phyloP scores from a whole-genome alignment of 352 stramenopile species.

The Pythium plurisporium region DNA sequence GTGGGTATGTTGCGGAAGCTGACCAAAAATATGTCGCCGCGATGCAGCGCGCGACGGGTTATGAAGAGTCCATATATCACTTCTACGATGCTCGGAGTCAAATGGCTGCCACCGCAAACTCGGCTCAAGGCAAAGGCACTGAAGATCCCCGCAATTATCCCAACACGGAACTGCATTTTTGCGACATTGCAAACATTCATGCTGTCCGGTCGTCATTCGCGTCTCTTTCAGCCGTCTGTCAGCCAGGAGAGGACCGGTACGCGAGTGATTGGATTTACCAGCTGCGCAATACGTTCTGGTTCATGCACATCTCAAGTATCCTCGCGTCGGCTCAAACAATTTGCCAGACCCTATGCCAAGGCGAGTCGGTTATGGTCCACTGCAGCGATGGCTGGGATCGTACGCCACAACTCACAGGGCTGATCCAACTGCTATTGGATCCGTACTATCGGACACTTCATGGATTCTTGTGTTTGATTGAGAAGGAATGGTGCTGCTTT shows the following conservation, averaged over 20 bases:
- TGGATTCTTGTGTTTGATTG: conserved; percentile 94
- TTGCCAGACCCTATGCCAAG: conserved; percentile 91
- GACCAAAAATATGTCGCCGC: conserved; percentile 78
- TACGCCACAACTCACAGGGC: conserved; percentile 93
- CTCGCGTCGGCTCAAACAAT: conserved; percentile 92
- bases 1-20: conserved; percentile 71
- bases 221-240: conserved; percentile 68
- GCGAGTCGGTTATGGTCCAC: conserved; percentile 96
- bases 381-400: conserved; percentile 99
- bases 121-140: conserved; percentile 82
- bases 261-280: conserved; percentile 77
- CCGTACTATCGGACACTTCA: conserved; percentile 96
- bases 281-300: conserved; percentile 97
- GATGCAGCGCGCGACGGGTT: conserved; percentile 62
- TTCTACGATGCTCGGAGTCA: conserved; percentile 84
- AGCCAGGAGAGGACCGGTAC: conserved; percentile 72
- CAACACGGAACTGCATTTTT: conserved; percentile 95
- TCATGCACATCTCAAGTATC: conserved; percentile 95
- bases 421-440: conserved; percentile 97
- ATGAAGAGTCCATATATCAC: conserved; percentile 67
- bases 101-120: conserved; percentile 83
- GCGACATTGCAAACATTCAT: conserved; percentile 99
- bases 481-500: conserved; percentile 99
- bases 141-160: conserved; percentile 94
- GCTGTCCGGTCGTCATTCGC: conserved; percentile 90